Percentiles rank a stretch among this genome's conserved stretches.
These are phyloP conservation scores for Shiraia sp. DNA, from an alignment of 2,329 filamentous ascomycete genomes.

Conservation along the genomic window DNA sequence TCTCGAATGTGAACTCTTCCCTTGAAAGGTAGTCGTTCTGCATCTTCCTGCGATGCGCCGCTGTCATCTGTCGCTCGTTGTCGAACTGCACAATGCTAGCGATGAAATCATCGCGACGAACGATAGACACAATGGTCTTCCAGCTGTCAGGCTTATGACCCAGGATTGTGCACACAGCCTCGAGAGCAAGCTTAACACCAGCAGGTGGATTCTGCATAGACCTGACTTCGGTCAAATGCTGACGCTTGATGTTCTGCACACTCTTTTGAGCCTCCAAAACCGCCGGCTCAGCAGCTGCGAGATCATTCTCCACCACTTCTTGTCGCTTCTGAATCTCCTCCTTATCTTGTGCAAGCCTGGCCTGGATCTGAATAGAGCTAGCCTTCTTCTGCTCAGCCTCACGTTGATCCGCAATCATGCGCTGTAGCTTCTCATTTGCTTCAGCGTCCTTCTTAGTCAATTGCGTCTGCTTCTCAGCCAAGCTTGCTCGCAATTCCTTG, in stretches of 20 bases:
- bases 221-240: slow-evolving; percentile 94
- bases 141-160: slow-evolving; percentile 89
- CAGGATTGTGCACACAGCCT: slow-evolving; percentile 93
- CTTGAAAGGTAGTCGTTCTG: slow-evolving; percentile 88
- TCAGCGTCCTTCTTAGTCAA: slow-evolving; percentile 92
- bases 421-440: slow-evolving; percentile 94
- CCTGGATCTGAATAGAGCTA: slow-evolving; percentile 86
- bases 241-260: slow-evolving; percentile 97
- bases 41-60: slow-evolving; percentile 80
- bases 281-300: slow-evolving; percentile 89
- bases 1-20: slow-evolving; percentile 94
- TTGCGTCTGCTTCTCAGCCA: slow-evolving; percentile 92
- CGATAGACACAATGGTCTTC: slow-evolving; percentile 86
- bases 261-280: slow-evolving; percentile 92
- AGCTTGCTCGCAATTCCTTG: slow-evolving; percentile 82
- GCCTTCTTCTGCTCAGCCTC: slow-evolving; percentile 91
- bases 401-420: slow-evolving; percentile 94
- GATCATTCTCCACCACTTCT: slow-evolving; percentile 82
- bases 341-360: slow-evolving; percentile 85
- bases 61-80: slow-evolving; percentile 94
- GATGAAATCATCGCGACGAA: slow-evolving; percentile 95
- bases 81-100: slow-evolving; percentile 97
- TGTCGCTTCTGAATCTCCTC: slow-evolving; percentile 80
- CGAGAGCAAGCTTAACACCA: slow-evolving; percentile 88
- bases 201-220: slow-evolving; percentile 93